Percentiles rank a stretch among this genome's conserved stretches.
Evolutionary conservation across 345 rosid genomes (phyloP).

Genomic region (Xanthoceras sorbifolium): DNA sequence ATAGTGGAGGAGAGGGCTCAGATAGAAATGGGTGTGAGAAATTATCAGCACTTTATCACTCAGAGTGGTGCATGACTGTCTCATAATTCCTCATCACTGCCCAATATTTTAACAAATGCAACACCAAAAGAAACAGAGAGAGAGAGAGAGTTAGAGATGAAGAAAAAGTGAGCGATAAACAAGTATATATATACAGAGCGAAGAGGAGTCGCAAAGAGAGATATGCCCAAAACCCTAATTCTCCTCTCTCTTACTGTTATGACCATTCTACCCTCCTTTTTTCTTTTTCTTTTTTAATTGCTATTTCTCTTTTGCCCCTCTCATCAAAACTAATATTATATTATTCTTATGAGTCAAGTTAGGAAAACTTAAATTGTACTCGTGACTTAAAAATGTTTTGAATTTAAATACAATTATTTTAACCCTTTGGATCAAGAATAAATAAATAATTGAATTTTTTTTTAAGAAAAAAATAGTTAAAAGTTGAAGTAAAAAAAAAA

Average conservation of each 20-base stretch:
- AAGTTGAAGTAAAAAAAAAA: too few species aligned
- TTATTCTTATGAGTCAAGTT: too few species aligned
- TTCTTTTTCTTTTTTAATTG: neutral
- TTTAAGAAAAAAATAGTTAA: too few species aligned
- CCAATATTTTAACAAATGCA: neutral
- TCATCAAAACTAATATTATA: too few species aligned
- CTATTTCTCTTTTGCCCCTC: neutral
- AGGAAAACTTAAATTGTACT: too few species aligned
- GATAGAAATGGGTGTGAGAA: slow-evolving; percentile 48
- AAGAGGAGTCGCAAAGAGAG: neutral
- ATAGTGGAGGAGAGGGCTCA: slow-evolving; percentile 34
- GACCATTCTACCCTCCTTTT: slow-evolving; percentile 5
- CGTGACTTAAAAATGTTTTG: too few species aligned
- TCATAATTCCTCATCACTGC: slow-evolving; percentile 48
- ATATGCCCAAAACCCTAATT: slow-evolving; percentile 6
- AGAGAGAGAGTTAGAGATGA: neutral
- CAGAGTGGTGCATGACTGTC: slow-evolving; percentile 74
- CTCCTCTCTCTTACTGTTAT: neutral
- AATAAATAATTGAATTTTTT: too few species aligned
- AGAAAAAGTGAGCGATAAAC: too few species aligned
- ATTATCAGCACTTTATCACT: slow-evolving; percentile 51
- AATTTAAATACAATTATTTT: too few species aligned
- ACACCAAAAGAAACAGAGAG: neutral
- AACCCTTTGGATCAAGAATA: too few species aligned
- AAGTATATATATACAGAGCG: neutral